Conservation (phyloP, 2,329 filamentous ascomycete species). For the Pseudogymnoascus sp. region DNA sequence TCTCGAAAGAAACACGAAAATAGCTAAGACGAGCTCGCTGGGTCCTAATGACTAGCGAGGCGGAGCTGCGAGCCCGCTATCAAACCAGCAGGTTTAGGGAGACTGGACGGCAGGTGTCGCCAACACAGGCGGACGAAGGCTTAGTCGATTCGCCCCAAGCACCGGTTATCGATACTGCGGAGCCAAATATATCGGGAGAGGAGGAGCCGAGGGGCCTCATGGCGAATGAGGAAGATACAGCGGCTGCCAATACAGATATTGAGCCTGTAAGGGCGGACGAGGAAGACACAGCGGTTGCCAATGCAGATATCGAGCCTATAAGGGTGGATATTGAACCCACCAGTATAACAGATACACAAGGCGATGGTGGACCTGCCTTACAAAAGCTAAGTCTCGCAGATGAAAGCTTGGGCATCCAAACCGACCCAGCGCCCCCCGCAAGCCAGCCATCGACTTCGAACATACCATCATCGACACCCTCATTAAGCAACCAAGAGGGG, state of each 20-base stretch:
- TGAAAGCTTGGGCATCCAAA: neutral
- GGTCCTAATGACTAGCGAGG: neutral
- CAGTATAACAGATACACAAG: neutral
- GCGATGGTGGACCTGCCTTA: neutral
- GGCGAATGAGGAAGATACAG: neutral
- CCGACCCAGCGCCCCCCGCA: neutral
- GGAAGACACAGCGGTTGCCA: neutral
- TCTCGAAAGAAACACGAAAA: neutral
- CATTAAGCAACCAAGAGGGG: neutral
- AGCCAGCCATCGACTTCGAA: neutral
- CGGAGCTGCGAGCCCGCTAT: constrained; percentile 7
- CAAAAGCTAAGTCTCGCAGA: neutral
- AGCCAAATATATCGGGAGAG: neutral
- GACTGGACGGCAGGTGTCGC: neutral
- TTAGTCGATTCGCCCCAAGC: neutral
- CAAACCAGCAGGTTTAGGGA: constrained; percentile 9
- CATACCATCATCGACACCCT: neutral
- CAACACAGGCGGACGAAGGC: neutral
- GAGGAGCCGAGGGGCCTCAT: neutral
- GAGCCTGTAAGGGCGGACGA: neutral
- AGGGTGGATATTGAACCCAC: neutral
- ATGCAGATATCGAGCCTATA: neutral
- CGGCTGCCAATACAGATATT: neutral
- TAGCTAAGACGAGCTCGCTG: neutral
- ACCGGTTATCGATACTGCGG: neutral